phyloP scores from a whole-genome alignment of 2,329 filamentous ascomycete species.

The Colletotrichum eleusines region DNA sequence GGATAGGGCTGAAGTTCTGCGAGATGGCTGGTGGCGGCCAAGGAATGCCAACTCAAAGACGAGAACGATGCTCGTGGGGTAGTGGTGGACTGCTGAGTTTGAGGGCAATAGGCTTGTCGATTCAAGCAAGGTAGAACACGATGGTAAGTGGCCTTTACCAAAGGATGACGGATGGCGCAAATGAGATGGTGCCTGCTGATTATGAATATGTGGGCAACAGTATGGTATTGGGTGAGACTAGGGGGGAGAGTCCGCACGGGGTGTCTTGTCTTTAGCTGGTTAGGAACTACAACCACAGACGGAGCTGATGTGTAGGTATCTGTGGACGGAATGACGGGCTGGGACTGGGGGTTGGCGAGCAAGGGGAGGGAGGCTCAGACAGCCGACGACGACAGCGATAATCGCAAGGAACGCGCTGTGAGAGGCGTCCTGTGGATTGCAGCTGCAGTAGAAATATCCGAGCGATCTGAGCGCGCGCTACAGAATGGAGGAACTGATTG shows the following conservation, averaged over 20 bases:
- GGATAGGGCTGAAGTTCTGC: conserved; percentile 5
- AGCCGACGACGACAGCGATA: conserved; percentile 10
- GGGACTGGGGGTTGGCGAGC: neutral
- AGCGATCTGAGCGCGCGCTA: conserved; percentile 22
- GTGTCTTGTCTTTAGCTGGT: neutral
- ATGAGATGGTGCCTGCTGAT: neutral
- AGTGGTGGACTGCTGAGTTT: neutral
- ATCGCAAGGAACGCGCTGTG: conserved; percentile 20
- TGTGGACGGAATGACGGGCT: conserved; percentile 1
- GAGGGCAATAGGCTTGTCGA: neutral
- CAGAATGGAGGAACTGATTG: neutral
- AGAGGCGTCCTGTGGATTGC: conserved; percentile 7
- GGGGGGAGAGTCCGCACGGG: too few relatives aligned
- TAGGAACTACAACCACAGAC: conserved; percentile 5
- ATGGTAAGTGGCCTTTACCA: neutral
- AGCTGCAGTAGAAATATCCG: conserved; percentile 20
- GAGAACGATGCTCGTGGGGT: conserved; percentile 8
- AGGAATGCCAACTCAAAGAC: conserved; percentile 10
- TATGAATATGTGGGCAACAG: conserved; percentile 12
- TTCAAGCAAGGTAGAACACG: conserved; percentile 6
- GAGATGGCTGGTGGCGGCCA: conserved; percentile 17
- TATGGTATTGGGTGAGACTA: neutral
- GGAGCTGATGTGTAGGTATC: neutral
- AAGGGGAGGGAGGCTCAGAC: conserved; percentile 26
- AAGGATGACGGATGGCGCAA: conserved; percentile 5